Evolutionary conservation across 1,139 yeast species (phyloP).

Genomic region (Diutina siamensis): DNA sequence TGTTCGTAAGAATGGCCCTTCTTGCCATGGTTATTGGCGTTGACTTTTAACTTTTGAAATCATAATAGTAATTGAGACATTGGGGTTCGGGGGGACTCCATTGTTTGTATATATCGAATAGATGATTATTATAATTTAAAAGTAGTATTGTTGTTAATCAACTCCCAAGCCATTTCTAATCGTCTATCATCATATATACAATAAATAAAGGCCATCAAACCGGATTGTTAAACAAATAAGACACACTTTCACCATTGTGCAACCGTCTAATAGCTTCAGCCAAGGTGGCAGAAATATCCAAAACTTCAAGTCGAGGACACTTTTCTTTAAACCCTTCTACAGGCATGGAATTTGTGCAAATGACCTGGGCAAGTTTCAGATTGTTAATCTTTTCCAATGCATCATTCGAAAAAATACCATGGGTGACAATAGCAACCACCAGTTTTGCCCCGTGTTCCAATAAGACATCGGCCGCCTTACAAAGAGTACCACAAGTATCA

Average conservation of each 20-base stretch:
- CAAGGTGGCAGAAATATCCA: slow-evolving; percentile 79
- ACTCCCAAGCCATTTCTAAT: background rate
- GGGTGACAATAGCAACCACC: slow-evolving; percentile 93
- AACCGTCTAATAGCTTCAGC: slow-evolving; percentile 96
- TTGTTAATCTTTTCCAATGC: slow-evolving; percentile 78
- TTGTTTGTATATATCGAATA: background rate
- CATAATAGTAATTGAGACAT: background rate
- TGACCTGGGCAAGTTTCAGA: slow-evolving; percentile 66
- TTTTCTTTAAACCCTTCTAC: slow-evolving; percentile 48
- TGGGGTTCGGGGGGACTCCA: slow-evolving; percentile 3
- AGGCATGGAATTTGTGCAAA: slow-evolving; percentile 93
- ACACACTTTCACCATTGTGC: slow-evolving; percentile 94
- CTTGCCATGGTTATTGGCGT: slow-evolving; percentile 96
- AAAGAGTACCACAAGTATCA: slow-evolving; percentile 94
- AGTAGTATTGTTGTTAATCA: too few relatives aligned
- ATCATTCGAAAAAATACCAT: slow-evolving; percentile 82
- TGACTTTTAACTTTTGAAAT: slow-evolving; percentile 28
- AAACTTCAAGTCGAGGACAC: slow-evolving; percentile 69
- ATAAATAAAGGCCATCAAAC: background rate
- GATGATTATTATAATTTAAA: background rate
- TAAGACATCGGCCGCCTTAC: slow-evolving; percentile 89
- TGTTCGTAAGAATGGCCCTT: slow-evolving; percentile 96
- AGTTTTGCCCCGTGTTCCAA: slow-evolving; percentile 69
- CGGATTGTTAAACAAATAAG: slow-evolving; percentile 67
- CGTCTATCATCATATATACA: background rate